Evolutionary conservation across 352 stramenopile genomes (phyloP).

Genomic region (Pythium diclinum): DNA sequence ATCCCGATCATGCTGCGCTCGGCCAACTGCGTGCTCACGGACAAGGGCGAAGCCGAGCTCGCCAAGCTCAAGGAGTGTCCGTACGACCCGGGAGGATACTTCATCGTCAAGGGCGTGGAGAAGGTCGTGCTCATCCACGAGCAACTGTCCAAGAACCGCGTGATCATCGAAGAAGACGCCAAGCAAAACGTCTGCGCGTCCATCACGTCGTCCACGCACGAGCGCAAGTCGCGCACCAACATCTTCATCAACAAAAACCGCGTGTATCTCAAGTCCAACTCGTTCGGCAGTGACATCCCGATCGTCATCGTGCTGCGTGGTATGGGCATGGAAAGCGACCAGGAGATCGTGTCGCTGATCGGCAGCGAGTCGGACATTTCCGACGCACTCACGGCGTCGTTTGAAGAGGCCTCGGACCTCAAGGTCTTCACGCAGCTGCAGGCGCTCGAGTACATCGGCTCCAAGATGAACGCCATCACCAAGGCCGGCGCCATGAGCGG

Average conservation of each 20-base stretch:
- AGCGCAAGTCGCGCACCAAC: constrained; percentile 96
- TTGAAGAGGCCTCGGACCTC: constrained; percentile 95
- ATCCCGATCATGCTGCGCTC: constrained; percentile 99
- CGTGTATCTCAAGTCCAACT: constrained; percentile 99
- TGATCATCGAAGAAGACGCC: constrained; percentile 98
- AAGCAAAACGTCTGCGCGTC: constrained; percentile 90
- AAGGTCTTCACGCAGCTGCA: constrained; percentile 95
- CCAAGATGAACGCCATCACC: constrained; percentile 90
- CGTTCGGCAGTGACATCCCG: constrained; percentile 95
- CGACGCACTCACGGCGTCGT: constrained; percentile 92
- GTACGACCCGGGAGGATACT: constrained; percentile 99
- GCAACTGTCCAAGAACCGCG: constrained; percentile 99
- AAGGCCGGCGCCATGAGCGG: constrained; percentile 52
- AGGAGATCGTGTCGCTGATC: constrained; percentile 98
- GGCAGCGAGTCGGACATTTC: constrained; percentile 93
- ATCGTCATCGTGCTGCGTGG: constrained; percentile 97
- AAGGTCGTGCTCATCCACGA: constrained; percentile 99
- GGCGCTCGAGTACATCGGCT: constrained; percentile 96
- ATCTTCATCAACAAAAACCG: constrained; percentile 97
- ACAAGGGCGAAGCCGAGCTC: constrained; percentile 93
- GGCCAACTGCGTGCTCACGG: constrained; percentile 94
- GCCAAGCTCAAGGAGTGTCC: constrained; percentile 98
- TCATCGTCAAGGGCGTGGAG: constrained; percentile 98
- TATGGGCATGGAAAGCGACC: constrained; percentile 98
- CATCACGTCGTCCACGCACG: constrained; percentile 99